Percentiles rank a stretch among this genome's conserved stretches.
These are phyloP conservation scores for Lentinula aciculospora DNA, from an alignment of 768 basidiomycete genomes.

Conservation along the genomic window DNA sequence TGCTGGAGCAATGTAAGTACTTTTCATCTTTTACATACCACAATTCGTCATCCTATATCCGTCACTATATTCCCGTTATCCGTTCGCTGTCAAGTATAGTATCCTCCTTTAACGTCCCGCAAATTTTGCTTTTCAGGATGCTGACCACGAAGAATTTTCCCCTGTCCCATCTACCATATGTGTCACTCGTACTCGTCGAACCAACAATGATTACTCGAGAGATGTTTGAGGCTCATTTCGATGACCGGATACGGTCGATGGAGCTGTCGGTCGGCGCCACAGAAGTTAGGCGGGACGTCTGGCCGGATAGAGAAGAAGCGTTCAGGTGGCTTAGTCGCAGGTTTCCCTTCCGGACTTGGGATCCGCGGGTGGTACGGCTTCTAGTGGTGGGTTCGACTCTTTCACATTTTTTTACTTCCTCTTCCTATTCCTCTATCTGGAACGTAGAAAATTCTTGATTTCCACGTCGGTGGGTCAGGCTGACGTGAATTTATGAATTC, in stretches of 20 bases:
- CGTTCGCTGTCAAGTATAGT: not conserved
- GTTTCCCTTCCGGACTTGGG: slow-evolving; percentile 42
- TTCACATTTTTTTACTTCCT: not conserved
- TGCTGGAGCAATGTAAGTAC: slow-evolving; percentile 18
- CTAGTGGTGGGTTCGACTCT: slow-evolving; percentile 26
- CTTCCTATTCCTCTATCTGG: not conserved
- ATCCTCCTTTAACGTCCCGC: not conserved
- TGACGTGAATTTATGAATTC: not conserved
- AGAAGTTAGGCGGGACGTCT: slow-evolving; percentile 32
- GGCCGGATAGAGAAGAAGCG: slow-evolving; percentile 36
- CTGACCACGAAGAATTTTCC: slow-evolving; percentile 30
- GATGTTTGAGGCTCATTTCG: slow-evolving; percentile 27
- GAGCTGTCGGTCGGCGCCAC: slow-evolving; percentile 28
- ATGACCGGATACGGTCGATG: slow-evolving; percentile 32
- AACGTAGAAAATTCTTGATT: not conserved
- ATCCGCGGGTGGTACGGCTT: slow-evolving; percentile 31
- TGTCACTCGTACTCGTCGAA: slow-evolving; percentile 38
- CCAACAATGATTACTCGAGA: slow-evolving; percentile 32
- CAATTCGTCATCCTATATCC: not conserved
- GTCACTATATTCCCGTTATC: not conserved
- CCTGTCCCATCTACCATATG: slow-evolving; percentile 20
- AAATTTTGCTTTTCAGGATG: slow-evolving; percentile 28
- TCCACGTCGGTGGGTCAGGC: slow-evolving; percentile 3
- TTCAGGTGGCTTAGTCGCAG: slow-evolving; percentile 35
- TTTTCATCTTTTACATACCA: not conserved